phyloP scores from a whole-genome alignment of 768 basidiomycete genomes.

The Suillus decipiens region DNA sequence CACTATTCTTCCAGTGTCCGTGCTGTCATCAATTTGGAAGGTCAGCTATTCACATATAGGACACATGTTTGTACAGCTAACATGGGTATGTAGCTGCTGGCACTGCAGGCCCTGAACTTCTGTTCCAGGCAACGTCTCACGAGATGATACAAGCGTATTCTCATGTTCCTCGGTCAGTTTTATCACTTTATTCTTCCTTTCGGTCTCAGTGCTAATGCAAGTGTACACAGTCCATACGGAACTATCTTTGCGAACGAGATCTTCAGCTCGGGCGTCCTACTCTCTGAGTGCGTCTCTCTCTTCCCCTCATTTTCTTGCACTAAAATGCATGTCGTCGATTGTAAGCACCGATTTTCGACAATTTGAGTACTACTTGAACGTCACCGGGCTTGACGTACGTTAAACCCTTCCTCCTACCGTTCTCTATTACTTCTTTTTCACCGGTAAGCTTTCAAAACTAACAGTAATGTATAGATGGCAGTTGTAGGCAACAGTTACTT shows the following conservation, averaged over 20 bases:
- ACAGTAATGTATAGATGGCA: constrained; percentile 64
- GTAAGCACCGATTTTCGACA: constrained; percentile 92
- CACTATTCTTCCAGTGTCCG: constrained; percentile 57
- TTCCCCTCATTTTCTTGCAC: background rate
- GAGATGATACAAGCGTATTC: constrained; percentile 94
- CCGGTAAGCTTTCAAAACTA: background rate
- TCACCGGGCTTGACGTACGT: constrained; percentile 87
- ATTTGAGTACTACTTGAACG: constrained; percentile 85
- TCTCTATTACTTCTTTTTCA: background rate
- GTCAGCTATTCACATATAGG: constrained; percentile 35
- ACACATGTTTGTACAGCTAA: background rate
- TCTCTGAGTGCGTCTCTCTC: constrained; percentile 71
- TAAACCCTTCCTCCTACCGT: background rate
- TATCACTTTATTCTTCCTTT: background rate
- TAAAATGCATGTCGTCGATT: background rate
- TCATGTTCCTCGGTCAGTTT: constrained; percentile 67
- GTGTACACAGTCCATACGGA: constrained; percentile 67
- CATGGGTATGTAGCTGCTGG: constrained; percentile 65
- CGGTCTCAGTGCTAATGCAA: background rate
- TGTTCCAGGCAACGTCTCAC: constrained; percentile 95
- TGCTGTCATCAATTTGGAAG: constrained; percentile 90
- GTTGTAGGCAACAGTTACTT: constrained; percentile 90
- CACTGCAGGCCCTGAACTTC: constrained; percentile 79
- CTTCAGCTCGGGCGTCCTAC: constrained; percentile 86
- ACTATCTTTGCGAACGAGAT: constrained; percentile 90